Conservation (phyloP, 352 stramenopile species). For the Pelagophyceae sp. region DNA sequence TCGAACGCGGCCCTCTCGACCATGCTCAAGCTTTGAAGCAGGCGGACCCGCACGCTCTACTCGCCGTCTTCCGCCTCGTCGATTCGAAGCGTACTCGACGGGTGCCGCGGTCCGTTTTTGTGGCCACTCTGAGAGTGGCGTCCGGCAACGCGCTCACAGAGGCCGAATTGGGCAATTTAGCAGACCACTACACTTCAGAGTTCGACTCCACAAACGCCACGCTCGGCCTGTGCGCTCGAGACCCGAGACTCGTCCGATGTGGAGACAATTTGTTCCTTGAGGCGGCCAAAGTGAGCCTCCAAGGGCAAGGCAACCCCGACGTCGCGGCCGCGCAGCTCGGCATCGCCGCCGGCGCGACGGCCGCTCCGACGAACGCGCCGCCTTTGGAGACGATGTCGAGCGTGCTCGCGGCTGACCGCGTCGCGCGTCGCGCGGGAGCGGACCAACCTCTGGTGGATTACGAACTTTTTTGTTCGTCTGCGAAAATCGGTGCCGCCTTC, state of each 20-base stretch:
- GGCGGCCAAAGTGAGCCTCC: too few relatives aligned
- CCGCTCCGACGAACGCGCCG: too few relatives aligned
- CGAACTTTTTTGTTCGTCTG: not conserved
- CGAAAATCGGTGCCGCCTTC: constrained; percentile 14
- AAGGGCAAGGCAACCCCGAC: too few relatives aligned
- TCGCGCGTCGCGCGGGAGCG: not conserved
- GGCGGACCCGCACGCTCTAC: not conserved
- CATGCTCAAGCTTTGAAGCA: constrained; percentile 6
- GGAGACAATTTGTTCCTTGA: too few relatives aligned
- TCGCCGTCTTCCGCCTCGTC: not conserved
- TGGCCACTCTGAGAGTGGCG: not conserved
- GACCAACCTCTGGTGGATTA: constrained; percentile 6
- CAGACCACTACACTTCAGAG: not conserved
- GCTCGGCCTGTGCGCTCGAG: not conserved
- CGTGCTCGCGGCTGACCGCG: not conserved
- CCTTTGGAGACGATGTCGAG: not conserved
- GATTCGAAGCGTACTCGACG: not conserved
- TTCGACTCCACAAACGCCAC: not conserved
- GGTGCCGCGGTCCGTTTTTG: not conserved
- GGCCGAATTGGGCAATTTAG: not conserved
- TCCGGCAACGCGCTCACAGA: not conserved
- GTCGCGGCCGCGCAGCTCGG: too few relatives aligned
- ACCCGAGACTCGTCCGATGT: too few relatives aligned
- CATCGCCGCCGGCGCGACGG: too few relatives aligned
- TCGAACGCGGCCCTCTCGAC: not conserved